These are phyloP conservation scores for Fagopyrum esculentum DNA, from an alignment of 148 eudicot species.

Conservation along the genomic window DNA sequence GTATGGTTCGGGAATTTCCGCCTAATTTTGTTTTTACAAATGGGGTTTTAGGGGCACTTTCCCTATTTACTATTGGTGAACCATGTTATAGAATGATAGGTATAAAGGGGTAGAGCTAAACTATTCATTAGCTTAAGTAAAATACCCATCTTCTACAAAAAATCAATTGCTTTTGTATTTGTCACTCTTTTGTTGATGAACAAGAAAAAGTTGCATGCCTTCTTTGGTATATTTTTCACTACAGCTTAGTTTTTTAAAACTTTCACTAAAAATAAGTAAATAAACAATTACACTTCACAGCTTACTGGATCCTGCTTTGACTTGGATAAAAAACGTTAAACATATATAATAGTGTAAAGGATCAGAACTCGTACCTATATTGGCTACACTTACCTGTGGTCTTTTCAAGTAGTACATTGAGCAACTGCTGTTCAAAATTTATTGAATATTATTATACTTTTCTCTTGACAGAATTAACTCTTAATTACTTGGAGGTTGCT, in stretches of 20 bases:
- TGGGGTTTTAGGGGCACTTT: background rate
- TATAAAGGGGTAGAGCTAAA: background rate
- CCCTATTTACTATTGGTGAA: background rate
- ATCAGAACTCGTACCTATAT: background rate
- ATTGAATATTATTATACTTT: background rate
- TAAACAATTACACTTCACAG: background rate
- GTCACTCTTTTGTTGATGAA: no score
- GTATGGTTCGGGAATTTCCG: background rate
- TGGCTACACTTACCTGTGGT: background rate
- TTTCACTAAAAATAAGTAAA: background rate
- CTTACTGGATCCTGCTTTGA: constrained; percentile 3
- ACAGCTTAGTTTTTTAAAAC: background rate
- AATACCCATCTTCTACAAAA: background rate
- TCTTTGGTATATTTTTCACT: background rate
- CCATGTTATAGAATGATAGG: background rate
- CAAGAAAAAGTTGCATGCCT: background rate
- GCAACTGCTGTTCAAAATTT: background rate
- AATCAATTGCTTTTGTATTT: background rate
- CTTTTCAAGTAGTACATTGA: background rate
- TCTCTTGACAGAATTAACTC: background rate
- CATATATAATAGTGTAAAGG: background rate
- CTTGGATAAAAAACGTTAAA: background rate
- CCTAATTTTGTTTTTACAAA: background rate
- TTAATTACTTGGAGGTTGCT: background rate
- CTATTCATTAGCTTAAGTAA: background rate